Conservation (phyloP, 164 flowering plant species). For the Magnolia kwangsiensis region DNA sequence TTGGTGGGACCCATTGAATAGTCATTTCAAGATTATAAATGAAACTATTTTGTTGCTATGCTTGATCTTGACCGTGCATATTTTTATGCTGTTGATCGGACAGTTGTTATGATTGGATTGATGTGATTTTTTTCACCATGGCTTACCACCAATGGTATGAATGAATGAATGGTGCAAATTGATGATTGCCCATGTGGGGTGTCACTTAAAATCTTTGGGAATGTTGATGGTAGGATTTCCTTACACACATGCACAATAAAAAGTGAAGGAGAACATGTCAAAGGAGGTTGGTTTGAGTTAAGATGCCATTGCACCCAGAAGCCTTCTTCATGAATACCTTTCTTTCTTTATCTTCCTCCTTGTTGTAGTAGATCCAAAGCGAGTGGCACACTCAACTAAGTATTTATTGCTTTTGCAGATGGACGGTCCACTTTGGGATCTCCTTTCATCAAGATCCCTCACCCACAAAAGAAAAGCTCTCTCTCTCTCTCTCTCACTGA, state of each 20-base stretch:
- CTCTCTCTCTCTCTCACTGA: neutral
- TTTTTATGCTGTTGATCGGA: no score
- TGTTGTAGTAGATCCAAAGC: neutral
- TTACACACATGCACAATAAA: no score
- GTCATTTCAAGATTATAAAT: no score
- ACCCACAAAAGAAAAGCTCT: neutral
- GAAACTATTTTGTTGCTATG: no score
- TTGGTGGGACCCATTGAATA: no score
- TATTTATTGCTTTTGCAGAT: neutral
- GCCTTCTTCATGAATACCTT: neutral
- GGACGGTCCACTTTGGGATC: neutral
- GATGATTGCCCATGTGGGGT: neutral
- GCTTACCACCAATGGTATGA: no score
- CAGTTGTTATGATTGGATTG: no score
- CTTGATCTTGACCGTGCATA: no score
- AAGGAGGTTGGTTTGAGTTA: neutral
- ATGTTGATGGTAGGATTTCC: no score
- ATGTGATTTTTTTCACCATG: no score
- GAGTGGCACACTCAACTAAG: slow-evolving; percentile 10
- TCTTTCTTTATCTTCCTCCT: neutral
- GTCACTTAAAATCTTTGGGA: no score
- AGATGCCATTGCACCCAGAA: neutral
- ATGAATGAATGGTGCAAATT: neutral
- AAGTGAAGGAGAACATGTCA: neutral
- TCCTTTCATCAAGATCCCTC: neutral